These are phyloP conservation scores for Leccinum broughii DNA, from an alignment of 768 basidiomycete species.

Conservation along the genomic window DNA sequence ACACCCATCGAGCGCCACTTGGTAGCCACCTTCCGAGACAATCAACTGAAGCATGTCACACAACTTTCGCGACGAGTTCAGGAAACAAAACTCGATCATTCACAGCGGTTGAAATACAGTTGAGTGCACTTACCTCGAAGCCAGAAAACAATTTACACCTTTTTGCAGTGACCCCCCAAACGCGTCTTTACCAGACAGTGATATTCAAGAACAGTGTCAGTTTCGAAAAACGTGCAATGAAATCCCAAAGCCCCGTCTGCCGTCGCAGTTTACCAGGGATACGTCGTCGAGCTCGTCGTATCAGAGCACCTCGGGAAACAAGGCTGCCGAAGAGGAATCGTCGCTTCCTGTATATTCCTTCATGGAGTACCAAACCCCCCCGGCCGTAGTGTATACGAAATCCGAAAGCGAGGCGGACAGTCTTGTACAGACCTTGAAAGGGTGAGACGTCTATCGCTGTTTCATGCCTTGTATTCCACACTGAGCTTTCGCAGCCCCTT, in stretches of 20 bases:
- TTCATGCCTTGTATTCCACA: background rate
- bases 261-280: slow-evolving; percentile 1
- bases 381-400: slow-evolving; percentile 41
- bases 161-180: slow-evolving; percentile 6
- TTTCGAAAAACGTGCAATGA: background rate
- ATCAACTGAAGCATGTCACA: background rate
- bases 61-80: background rate
- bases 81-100: background rate
- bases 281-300: slow-evolving; percentile 5
- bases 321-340: slow-evolving; percentile 2
- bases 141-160: background rate
- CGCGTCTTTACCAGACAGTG: background rate
- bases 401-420: slow-evolving; percentile 44
- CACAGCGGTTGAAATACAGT: slow-evolving; percentile 5
- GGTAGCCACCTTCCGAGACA: background rate
- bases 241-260: background rate
- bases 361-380: slow-evolving; percentile 28
- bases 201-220: background rate
- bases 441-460: slow-evolving; percentile 28
- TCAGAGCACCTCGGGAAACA: slow-evolving; percentile 1
- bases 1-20: background rate
- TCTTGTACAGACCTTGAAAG: slow-evolving; percentile 37
- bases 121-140: slow-evolving; percentile 10
- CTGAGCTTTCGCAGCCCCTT: slow-evolving; percentile 37
- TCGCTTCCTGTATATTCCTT: slow-evolving; percentile 40